Conservation (phyloP, 495 filamentous ascomycete species). For the Penicillium flavigenum region DNA sequence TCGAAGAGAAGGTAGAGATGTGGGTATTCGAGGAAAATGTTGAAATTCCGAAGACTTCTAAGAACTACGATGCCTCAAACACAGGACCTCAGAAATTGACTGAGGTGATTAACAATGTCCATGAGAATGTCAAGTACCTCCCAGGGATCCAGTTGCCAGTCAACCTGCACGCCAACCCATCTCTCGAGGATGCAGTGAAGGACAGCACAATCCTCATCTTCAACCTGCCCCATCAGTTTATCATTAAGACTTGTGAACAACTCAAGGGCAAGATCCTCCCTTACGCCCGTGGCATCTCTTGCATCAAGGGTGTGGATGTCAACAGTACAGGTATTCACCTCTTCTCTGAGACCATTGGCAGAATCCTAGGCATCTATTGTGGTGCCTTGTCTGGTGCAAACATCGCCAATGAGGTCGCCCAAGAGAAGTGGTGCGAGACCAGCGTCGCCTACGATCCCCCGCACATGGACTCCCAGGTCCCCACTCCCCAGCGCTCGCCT, state of each 20-base stretch:
- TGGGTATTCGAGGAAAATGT: slow-evolving; percentile 94
- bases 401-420: slow-evolving; percentile 92
- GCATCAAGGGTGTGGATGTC: slow-evolving; percentile 97
- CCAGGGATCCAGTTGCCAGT: slow-evolving; percentile 76
- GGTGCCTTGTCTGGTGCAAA: slow-evolving; percentile 96
- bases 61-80: slow-evolving; percentile 56
- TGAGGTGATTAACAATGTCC: slow-evolving; percentile 80
- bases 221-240: slow-evolving; percentile 98
- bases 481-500: slow-evolving; percentile 59
- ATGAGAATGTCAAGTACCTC: slow-evolving; percentile 99
- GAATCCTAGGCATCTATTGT: slow-evolving; percentile 90
- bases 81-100: slow-evolving; percentile 80
- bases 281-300: slow-evolving; percentile 90
- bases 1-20: slow-evolving; percentile 91
- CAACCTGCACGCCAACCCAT: slow-evolving; percentile 89
- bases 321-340: slow-evolving; percentile 75
- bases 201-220: slow-evolving; percentile 87
- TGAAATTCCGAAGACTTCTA: slow-evolving; percentile 62
- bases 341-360: slow-evolving; percentile 93
- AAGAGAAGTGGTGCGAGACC: slow-evolving; percentile 94
- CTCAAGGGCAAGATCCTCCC: slow-evolving; percentile 86
- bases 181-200: slow-evolving; percentile 75
- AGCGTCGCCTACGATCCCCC: slow-evolving; percentile 96
- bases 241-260: slow-evolving; percentile 78
- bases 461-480: slow-evolving; percentile 69